Percentiles rank a stretch among this genome's conserved stretches.
These are phyloP conservation scores for Stevia rebaudiana DNA, from an alignment of 140 eudicot species.

Conservation along the genomic window DNA sequence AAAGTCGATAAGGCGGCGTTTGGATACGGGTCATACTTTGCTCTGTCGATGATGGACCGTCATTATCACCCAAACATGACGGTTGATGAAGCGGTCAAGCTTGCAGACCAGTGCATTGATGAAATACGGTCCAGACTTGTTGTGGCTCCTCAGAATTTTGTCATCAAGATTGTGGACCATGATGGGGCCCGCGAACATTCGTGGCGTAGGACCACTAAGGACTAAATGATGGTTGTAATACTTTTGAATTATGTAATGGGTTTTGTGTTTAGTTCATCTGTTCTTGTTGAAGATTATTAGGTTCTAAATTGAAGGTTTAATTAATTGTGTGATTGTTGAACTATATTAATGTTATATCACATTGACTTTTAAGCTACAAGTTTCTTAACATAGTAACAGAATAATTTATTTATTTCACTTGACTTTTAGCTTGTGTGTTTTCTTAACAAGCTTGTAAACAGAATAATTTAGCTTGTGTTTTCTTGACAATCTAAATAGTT, in stretches of 20 bases:
- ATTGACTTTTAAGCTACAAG: too few species aligned
- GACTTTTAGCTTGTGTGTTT: too few species aligned
- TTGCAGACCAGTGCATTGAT: constrained; percentile 76
- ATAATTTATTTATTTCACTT: too few species aligned
- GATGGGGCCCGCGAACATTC: constrained; percentile 88
- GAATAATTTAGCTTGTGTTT: too few species aligned
- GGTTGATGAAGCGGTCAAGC: constrained; percentile 80
- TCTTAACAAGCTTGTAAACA: too few species aligned
- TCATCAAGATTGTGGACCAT: constrained; percentile 89
- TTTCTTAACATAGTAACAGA: too few species aligned
- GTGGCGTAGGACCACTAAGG: constrained; percentile 82
- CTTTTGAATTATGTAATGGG: constrained; percentile 19
- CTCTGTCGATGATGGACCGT: constrained; percentile 96
- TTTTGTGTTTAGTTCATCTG: constrained; percentile 16
- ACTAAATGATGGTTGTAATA: constrained; percentile 16
- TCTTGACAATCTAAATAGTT: too few species aligned
- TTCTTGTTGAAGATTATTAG: constrained; percentile 14
- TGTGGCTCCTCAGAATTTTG: constrained; percentile 92
- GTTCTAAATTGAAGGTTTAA: constrained; percentile 12
- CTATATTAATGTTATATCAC: too few species aligned
- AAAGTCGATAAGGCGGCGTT: constrained; percentile 90
- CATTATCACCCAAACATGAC: constrained; percentile 82
- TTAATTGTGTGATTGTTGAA: constrained; percentile 23
- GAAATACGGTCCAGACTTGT: constrained; percentile 89
- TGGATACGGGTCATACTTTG: constrained; percentile 92